These are phyloP conservation scores for Warburgia ugandensis DNA, from an alignment of 164 flowering plant species.

Conservation along the genomic window DNA sequence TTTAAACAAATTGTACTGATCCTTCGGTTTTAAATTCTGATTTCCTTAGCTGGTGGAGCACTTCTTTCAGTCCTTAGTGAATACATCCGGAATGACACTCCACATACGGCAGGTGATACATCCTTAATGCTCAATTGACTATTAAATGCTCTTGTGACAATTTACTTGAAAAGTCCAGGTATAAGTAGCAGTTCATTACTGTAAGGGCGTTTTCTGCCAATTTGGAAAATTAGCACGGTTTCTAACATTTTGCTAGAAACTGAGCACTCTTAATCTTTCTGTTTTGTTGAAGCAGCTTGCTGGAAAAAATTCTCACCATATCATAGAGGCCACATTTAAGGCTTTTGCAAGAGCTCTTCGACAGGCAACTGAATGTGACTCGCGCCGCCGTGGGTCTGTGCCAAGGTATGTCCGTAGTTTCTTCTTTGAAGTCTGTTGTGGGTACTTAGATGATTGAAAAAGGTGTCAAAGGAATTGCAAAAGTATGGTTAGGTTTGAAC, in stretches of 20 bases:
- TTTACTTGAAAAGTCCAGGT: background rate
- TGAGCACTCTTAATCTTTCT: background rate
- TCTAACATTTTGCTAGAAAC: background rate
- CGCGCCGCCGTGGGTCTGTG: slow-evolving; percentile 67
- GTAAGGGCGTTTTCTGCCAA: background rate
- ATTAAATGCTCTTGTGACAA: background rate
- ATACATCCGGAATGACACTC: slow-evolving; percentile 98
- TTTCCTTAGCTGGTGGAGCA: slow-evolving; percentile 82
- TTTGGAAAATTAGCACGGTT: background rate
- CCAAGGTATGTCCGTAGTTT: slow-evolving; percentile 53
- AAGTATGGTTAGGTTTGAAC: background rate
- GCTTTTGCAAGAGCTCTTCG: slow-evolving; percentile 99
- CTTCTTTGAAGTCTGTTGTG: background rate
- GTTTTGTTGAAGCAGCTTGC: slow-evolving; percentile 53
- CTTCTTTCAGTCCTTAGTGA: slow-evolving; percentile 96
- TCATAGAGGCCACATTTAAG: slow-evolving; percentile 97
- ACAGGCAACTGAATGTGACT: slow-evolving; percentile 87
- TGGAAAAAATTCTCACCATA: slow-evolving; percentile 96
- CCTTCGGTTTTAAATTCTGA: background rate
- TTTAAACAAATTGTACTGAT: background rate
- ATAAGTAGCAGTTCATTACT: background rate
- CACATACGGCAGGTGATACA: slow-evolving; percentile 85
- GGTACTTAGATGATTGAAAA: background rate
- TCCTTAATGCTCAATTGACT: background rate
- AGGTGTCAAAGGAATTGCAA: background rate